These are phyloP conservation scores for Epichloe uncinata DNA, from an alignment of 2,329 filamentous ascomycete genomes.

Conservation along the genomic window DNA sequence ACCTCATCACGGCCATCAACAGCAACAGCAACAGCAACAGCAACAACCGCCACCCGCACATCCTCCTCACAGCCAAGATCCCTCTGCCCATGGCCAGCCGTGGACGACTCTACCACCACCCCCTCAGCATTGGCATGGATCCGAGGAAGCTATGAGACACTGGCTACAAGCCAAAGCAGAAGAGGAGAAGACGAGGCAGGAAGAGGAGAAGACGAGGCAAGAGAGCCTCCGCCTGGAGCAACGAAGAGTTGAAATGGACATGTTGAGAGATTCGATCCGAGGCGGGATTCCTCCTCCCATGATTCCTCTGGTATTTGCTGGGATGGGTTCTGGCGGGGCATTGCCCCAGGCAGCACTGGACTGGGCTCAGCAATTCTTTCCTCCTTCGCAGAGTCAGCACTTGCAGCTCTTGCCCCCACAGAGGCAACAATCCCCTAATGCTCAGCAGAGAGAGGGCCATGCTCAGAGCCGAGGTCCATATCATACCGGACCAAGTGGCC, in stretches of 20 bases:
- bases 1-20: constrained; percentile 14
- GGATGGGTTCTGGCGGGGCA: constrained; percentile 48
- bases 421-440: constrained; percentile 37
- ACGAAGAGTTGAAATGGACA: constrained; percentile 58
- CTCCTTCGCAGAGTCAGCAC: constrained; percentile 34
- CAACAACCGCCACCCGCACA: constrained; percentile 11
- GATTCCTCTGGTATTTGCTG: constrained; percentile 62
- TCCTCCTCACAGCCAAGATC: constrained; percentile 14
- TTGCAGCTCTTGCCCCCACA: constrained; percentile 38
- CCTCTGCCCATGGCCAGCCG: constrained; percentile 19
- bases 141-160: constrained; percentile 56
- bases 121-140: constrained; percentile 51
- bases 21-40: constrained; percentile 5
- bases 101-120: constrained; percentile 46
- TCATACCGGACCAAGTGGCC: constrained; percentile 18
- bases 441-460: constrained; percentile 33
- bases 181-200: constrained; percentile 59
- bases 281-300: constrained; percentile 61
- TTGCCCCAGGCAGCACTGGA: constrained; percentile 50
- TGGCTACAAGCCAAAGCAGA: constrained; percentile 61
- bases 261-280: constrained; percentile 53
- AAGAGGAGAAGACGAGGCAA: constrained; percentile 56
- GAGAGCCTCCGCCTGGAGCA: constrained; percentile 59
- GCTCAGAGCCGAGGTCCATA: constrained; percentile 30
- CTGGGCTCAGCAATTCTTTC: constrained; percentile 54